Evolutionary conservation across 1,284 basidiomycete species (phyloP).

Genomic region (Neonothopanus nambi): DNA sequence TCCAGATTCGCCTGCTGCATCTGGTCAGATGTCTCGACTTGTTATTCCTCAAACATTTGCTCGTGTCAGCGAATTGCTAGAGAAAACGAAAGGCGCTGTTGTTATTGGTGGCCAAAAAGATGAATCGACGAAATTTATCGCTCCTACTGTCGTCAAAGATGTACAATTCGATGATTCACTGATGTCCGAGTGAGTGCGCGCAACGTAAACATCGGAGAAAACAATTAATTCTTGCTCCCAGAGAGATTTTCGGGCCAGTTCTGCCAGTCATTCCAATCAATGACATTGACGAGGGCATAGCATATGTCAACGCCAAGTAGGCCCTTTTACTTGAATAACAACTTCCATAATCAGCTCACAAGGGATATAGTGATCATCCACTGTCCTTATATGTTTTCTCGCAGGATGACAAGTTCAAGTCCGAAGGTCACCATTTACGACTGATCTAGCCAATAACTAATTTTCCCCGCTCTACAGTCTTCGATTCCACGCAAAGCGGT

Average conservation of each 20-base stretch:
- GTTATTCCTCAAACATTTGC: slow-evolving; percentile 55
- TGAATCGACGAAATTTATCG: slow-evolving; percentile 56
- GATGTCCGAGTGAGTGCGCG: slow-evolving; percentile 65
- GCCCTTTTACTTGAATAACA: slow-evolving; percentile 21
- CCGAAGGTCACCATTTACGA: slow-evolving; percentile 45
- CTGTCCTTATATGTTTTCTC: slow-evolving; percentile 80
- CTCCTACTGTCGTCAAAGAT: slow-evolving; percentile 69
- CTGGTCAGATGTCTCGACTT: slow-evolving; percentile 48
- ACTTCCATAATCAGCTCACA: not conserved
- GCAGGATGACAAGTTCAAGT: slow-evolving; percentile 56
- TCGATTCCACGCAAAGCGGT: slow-evolving; percentile 68
- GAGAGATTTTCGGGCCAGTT: slow-evolving; percentile 77
- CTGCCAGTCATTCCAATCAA: slow-evolving; percentile 80
- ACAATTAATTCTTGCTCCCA: slow-evolving; percentile 20
- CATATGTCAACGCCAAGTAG: slow-evolving; percentile 63
- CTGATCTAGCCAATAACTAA: not conserved
- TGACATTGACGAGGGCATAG: slow-evolving; percentile 70
- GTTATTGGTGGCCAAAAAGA: slow-evolving; percentile 73
- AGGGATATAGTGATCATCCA: slow-evolving; percentile 63
- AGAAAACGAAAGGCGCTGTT: slow-evolving; percentile 69
- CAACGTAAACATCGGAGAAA: not conserved
- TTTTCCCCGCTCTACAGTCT: slow-evolving; percentile 44
- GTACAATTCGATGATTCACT: slow-evolving; percentile 66
- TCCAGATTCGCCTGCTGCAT: slow-evolving; percentile 47
- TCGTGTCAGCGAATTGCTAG: slow-evolving; percentile 65